Evolutionary conservation across 129 eudicot genomes (phyloP), one percentile per base, ranked within the genome.

Genomic region (Erigeron canadensis): DNA sequence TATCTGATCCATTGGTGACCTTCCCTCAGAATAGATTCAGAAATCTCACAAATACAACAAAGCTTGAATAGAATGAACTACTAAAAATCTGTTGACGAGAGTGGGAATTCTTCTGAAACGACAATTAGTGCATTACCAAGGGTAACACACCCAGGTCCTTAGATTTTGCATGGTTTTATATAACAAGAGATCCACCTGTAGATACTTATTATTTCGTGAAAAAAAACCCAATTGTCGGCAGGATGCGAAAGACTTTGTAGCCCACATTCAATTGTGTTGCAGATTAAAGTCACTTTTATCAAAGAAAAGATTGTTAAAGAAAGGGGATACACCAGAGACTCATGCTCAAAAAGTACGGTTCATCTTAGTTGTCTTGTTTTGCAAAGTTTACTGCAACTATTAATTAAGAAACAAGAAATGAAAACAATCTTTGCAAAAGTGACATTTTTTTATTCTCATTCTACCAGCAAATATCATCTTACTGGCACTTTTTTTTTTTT

Each of bases 1-100:
- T 76, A 77, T 81, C 64, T 12, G 7, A 53, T 67, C 70, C 23
- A 69, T 69, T 22, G 76, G 75, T 75, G 77, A 69, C 82, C 82
- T 83, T 77, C 81, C 82, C 81, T 85, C 97, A 91, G 97, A 85
- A 81, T 91, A 88, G 97, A 91, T 84, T 79, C 81, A 78, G 91
- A 91, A 83, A 82, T 86, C 84, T 83, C 91, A 63, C 76, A 78
- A 62, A 83, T 87, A 77, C 84, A 83, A 16, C 84, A 75, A 83
- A 73, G 82, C 55, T 65, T 91, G 78, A 82, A 81, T 48, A 71
- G 63, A 45, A 47, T 79, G 75, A 77, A 68, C 17, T 56, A 10
- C 58, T 78, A 62, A 50, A 73, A 59, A 65, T 71, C 82, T 46
- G 71, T 41, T 64, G 59, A 45, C 40, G 84, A 77, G 58, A 76